These are phyloP conservation scores for Fusarium sp. DNA, from an alignment of 2,329 filamentous ascomycete species.

Conservation along the genomic window DNA sequence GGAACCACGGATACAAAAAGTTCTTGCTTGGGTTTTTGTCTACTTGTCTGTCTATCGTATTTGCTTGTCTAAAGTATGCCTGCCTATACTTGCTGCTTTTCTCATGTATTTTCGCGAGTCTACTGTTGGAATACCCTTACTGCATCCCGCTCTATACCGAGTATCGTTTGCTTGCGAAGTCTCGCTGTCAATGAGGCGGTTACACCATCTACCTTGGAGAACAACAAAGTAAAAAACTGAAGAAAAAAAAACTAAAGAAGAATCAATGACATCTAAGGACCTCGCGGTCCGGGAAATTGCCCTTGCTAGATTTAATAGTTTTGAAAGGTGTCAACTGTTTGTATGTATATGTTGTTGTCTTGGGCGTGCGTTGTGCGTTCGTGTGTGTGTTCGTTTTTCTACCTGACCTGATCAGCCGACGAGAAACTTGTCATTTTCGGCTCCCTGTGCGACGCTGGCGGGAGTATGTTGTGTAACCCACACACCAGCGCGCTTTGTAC, in stretches of 20 bases:
- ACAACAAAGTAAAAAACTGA: background rate
- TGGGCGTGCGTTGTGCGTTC: no score
- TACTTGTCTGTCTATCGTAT: constrained; percentile 26
- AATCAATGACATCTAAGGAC: constrained; percentile 6
- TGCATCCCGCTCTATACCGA: constrained; percentile 16
- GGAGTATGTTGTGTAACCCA: constrained; percentile 31
- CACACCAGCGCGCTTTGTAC: constrained; percentile 16
- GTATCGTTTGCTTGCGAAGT: constrained; percentile 18
- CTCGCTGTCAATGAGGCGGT: background rate
- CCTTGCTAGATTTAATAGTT: background rate
- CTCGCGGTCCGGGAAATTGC: background rate
- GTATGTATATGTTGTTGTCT: background rate
- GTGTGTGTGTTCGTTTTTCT: background rate
- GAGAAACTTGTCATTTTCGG: constrained; percentile 15
- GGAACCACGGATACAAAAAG: constrained; percentile 50
- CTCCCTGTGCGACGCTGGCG: constrained; percentile 17
- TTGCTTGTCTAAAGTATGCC: constrained; percentile 16
- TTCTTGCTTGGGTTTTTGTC: constrained; percentile 45
- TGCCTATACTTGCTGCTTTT: constrained; percentile 11
- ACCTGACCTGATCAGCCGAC: constrained; percentile 21
- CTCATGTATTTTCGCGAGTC: constrained; percentile 22
- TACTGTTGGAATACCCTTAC: constrained; percentile 25
- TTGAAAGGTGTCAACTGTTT: background rate
- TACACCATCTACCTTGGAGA: constrained; percentile 3
- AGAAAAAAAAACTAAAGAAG: constrained; percentile 1